Evolutionary conservation across 2,329 filamentous ascomycete species (phyloP).

Genomic region (Penicillium sp.): DNA sequence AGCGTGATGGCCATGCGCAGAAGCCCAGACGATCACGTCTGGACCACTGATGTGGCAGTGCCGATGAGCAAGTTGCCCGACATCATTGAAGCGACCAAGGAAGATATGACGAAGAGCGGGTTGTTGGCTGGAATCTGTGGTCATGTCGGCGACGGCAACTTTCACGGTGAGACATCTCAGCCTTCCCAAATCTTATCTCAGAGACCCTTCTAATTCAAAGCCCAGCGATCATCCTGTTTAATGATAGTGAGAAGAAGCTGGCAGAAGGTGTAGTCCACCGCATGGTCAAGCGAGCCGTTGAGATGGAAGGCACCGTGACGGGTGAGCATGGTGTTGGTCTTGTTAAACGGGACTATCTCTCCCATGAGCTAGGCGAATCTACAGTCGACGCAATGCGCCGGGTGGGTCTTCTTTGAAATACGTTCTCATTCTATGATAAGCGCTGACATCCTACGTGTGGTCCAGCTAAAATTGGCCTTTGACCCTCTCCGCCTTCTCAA

Average conservation of each 20-base stretch:
- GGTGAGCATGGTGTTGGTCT: constrained; percentile 70
- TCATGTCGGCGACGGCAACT: constrained; percentile 73
- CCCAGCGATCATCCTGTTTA: constrained; percentile 60
- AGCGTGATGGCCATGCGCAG: constrained; percentile 65
- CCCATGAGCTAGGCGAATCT: constrained; percentile 59
- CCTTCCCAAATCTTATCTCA: constrained; percentile 1
- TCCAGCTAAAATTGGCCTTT: constrained; percentile 54
- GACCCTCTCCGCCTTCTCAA: constrained; percentile 65
- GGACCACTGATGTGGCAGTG: constrained; percentile 79
- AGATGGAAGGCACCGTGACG: constrained; percentile 69
- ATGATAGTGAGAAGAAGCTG: constrained; percentile 54
- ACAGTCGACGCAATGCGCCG: constrained; percentile 65
- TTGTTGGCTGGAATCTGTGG: constrained; percentile 66
- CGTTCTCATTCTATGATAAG: background rate
- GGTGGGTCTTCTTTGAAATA: constrained; percentile 40
- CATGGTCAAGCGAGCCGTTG: constrained; percentile 68
- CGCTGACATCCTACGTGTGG: background rate
- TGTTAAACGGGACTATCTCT: constrained; percentile 64
- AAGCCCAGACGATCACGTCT: constrained; percentile 60
- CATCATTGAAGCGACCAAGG: constrained; percentile 69
- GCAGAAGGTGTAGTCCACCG: constrained; percentile 61
- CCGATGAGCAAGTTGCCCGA: constrained; percentile 68
- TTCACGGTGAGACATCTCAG: constrained; percentile 54
- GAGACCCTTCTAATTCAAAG: background rate
- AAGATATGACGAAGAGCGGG: constrained; percentile 61